These are phyloP conservation scores for Zea luxurians DNA, from an alignment of 176 grass and related monocot genomes.

Conservation along the genomic window DNA sequence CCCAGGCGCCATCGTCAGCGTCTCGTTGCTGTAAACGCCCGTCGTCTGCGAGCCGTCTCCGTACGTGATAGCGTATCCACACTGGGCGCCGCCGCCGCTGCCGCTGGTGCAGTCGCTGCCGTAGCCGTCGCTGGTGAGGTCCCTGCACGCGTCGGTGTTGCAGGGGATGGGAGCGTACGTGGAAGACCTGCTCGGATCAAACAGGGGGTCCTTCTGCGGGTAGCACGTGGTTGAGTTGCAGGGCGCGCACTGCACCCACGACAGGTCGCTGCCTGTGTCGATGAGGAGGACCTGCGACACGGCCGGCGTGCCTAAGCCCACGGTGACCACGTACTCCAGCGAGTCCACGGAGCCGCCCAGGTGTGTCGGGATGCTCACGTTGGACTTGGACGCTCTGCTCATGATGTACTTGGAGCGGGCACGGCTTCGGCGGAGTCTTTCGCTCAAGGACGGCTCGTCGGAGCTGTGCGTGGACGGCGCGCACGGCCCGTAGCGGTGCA, in stretches of 20 bases:
- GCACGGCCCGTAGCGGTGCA: neutral
- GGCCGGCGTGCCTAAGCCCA: constrained; percentile 35
- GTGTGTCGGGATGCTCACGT: constrained; percentile 13
- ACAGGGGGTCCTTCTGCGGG: constrained; percentile 38
- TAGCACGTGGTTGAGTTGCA: constrained; percentile 45
- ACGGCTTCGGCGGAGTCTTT: constrained; percentile 6
- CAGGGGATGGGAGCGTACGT: constrained; percentile 16
- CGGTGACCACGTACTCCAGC: constrained; percentile 40
- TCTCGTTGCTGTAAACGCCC: neutral
- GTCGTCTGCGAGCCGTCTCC: neutral
- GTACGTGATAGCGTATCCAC: neutral
- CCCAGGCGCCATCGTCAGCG: neutral
- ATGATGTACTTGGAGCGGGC: neutral
- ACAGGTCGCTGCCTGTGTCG: constrained; percentile 70
- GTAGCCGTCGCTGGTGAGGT: neutral
- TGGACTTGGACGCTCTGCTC: neutral
- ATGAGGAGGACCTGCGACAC: constrained; percentile 37
- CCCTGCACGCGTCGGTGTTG: neutral
- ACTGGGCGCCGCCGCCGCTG: constrained; percentile 22
- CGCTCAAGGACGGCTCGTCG: neutral
- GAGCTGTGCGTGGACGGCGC: neutral
- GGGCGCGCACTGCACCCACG: constrained; percentile 76
- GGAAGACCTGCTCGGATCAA: constrained; percentile 36
- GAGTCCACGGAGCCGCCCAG: constrained; percentile 27
- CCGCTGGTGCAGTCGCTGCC: constrained; percentile 16